phyloP scores from a whole-genome alignment of 2,329 filamentous ascomycete genomes.

The Kalaharituber pfeilii region DNA sequence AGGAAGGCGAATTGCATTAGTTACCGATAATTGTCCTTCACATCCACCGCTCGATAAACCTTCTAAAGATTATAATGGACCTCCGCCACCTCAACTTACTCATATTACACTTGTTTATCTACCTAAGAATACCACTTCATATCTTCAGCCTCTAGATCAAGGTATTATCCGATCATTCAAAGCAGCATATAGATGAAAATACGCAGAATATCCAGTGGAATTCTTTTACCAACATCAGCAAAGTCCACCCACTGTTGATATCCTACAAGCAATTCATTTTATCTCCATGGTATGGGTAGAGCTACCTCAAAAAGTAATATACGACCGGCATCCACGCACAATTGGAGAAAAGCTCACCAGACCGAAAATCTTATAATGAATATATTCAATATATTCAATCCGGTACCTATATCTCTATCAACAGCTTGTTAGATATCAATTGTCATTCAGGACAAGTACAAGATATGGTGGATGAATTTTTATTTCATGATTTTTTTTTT shows the following conservation, averaged over 20 bases:
- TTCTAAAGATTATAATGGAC: conserved; percentile 11
- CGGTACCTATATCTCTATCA: not conserved
- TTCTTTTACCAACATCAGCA: conserved; percentile 2
- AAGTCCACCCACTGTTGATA: conserved; percentile 7
- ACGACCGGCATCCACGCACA: not conserved
- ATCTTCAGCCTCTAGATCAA: conserved; percentile 9
- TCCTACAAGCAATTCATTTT: conserved; percentile 14
- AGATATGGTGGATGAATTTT: not conserved
- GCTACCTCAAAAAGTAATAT: not conserved
- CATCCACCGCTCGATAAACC: conserved; percentile 11
- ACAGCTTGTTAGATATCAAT: not conserved
- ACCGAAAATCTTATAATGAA: not conserved
- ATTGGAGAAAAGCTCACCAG: not conserved
- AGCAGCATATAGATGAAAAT: conserved; percentile 13
- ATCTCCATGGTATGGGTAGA: not conserved
- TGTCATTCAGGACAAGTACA: not conserved
- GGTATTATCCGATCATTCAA: conserved; percentile 9
- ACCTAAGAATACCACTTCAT: conserved; percentile 11
- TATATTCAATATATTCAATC: not conserved
- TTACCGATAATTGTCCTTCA: conserved; percentile 13
- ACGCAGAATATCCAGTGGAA: conserved; percentile 8
- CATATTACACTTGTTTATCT: conserved; percentile 15
- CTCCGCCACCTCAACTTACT: conserved; percentile 11
- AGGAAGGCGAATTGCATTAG: conserved; percentile 11
- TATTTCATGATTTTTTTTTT: no score